Percentiles rank a stretch among this genome's conserved stretches.
phyloP scores from a whole-genome alignment of 2,329 filamentous ascomycete species.

The Talaromyces funiculosus region DNA sequence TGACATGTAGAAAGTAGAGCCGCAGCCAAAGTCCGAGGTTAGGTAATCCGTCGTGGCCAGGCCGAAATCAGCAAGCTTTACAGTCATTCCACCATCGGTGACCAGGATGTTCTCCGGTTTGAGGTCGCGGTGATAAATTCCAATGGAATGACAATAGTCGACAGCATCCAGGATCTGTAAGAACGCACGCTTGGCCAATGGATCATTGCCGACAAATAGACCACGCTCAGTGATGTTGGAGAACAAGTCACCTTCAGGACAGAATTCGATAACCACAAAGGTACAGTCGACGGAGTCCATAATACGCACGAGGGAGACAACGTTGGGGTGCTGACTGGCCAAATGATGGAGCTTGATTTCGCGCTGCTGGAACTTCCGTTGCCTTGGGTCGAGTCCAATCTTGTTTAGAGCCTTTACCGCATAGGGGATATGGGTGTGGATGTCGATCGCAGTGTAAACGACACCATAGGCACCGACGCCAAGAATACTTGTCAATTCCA shows the following conservation, averaged over 20 bases:
- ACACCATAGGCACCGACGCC: constrained; percentile 95
- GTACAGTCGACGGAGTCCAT: constrained; percentile 88
- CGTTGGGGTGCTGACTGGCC: constrained; percentile 84
- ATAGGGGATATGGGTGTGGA: constrained; percentile 74
- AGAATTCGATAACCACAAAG: constrained; percentile 94
- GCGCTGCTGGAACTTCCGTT: constrained; percentile 82
- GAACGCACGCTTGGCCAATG: constrained; percentile 78
- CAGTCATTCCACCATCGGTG: constrained; percentile 76
- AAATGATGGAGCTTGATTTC: constrained; percentile 89
- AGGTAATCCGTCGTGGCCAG: constrained; percentile 77
- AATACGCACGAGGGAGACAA: constrained; percentile 90
- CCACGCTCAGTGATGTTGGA: constrained; percentile 94
- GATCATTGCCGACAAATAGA: constrained; percentile 88
- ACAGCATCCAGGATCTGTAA: constrained; percentile 96
- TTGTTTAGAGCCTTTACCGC: constrained; percentile 98
- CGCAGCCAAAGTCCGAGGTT: constrained; percentile 94
- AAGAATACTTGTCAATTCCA: constrained; percentile 78
- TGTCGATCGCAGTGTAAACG: constrained; percentile 83
- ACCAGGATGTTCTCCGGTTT: constrained; percentile 99
- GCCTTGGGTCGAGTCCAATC: constrained; percentile 78
- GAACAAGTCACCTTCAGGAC: constrained; percentile 93
- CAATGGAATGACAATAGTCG: constrained; percentile 84
- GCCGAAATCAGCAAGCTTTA: constrained; percentile 96
- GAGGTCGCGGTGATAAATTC: constrained; percentile 94
- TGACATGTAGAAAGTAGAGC: constrained; percentile 99